Conservation (phyloP, 768 basidiomycete genomes). For the Hypholoma fasciculare region DNA sequence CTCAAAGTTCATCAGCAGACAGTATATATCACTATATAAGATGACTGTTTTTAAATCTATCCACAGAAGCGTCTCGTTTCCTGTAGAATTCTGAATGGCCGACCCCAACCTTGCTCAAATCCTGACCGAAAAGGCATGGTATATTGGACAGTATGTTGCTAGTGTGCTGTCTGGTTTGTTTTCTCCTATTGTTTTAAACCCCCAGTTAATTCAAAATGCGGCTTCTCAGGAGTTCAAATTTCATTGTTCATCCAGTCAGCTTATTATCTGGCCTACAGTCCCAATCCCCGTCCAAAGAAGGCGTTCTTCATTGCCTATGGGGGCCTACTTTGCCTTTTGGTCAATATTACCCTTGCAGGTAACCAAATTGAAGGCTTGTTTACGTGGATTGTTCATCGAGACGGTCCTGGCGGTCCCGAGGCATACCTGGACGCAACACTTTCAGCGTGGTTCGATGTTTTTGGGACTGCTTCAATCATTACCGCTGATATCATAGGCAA, state of each 20-base stretch:
- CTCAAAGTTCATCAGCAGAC: too few relatives aligned
- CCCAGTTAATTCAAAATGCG: background rate
- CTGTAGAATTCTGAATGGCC: background rate
- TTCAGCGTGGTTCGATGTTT: background rate
- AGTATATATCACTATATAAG: too few relatives aligned
- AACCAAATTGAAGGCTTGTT: background rate
- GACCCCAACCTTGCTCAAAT: constrained; percentile 4
- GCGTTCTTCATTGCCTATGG: background rate
- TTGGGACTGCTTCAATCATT: background rate
- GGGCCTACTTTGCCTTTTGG: background rate
- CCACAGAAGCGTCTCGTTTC: too few relatives aligned
- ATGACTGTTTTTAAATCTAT: too few relatives aligned
- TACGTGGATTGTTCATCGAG: constrained; percentile 1
- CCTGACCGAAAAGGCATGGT: constrained; percentile 3
- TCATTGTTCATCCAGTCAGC: constrained; percentile 1
- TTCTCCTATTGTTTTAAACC: too few relatives aligned
- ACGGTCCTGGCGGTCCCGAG: constrained; percentile 1
- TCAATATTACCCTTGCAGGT: background rate
- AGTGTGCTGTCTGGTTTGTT: background rate
- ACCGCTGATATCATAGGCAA: background rate
- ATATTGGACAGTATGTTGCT: background rate
- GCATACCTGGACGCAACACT: background rate
- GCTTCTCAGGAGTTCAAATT: background rate
- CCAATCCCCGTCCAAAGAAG: background rate
- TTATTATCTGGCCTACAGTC: constrained; percentile 2